Base-by-base conservation (phyloP, 2,329 filamentous ascomycete species). In the Penicillium sp. region DNA sequence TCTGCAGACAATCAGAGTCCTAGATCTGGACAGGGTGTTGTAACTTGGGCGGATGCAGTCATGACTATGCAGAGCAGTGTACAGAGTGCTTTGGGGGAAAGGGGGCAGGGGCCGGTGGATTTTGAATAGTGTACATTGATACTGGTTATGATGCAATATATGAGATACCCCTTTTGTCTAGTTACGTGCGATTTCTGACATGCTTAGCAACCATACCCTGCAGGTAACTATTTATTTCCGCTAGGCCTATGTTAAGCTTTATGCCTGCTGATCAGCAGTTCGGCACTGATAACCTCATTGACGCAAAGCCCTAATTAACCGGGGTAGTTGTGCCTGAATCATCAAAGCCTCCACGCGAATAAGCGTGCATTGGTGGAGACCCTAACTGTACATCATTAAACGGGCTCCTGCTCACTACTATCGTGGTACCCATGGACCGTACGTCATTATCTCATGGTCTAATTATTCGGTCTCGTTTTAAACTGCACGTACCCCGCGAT, bases 61-160 rank as follows among this genome's bases (percentile, higher is more conserved):
- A 48, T 53, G 23, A 66, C 45, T 32, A 66, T 81, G 24, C 72
- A 73, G 53, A 52, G 62, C 6, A 66, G 63, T 40, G 68, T 81
- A n/a, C 63, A 70, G 41, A 62, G 61, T 23, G 77, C 74, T 23
- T 66, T 76, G 20, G 61, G 58, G 42, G 66, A 66, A 52, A 71
- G 78, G 48, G 75, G 75, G 0, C 49, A 81, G 45, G 75, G 76
- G 1, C 58, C 51, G 13, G 68, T 80, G 37, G 70, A 72, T 8
- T 73, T 78, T 56, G 66, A 55, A 18, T 67, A 45, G 46, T 53
- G 33, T 54, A 47, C 13, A 50, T 53, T 38, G 18, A 38, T 31
- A 23, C 9, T 37, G 20, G 12, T 42, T 31, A 52, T 20, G 49
- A 52, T 42, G 39, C 38, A 37, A 54, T 52, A 45, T 47, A 35